Percentiles rank a stretch among this genome's conserved stretches.
These are phyloP conservation scores for Phaffia tasmanica DNA, from an alignment of 768 basidiomycete genomes.

Conservation along the genomic window DNA sequence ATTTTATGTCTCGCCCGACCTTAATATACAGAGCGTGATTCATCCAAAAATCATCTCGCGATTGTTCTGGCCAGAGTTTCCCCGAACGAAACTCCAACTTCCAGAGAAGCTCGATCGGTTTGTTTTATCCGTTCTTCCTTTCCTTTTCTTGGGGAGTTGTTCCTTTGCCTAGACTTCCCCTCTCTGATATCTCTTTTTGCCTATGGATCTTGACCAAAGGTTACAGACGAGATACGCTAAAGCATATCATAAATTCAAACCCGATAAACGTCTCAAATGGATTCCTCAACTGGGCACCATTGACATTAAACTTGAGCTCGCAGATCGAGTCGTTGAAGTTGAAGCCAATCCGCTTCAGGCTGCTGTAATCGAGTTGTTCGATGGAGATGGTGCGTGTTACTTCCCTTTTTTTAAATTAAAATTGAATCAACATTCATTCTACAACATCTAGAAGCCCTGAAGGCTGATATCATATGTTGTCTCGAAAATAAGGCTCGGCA, in stretches of 20 bases:
- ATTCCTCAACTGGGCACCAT: slow-evolving; percentile 79
- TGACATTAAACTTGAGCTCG: slow-evolving; percentile 63
- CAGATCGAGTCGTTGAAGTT: slow-evolving; percentile 62
- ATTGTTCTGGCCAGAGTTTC: slow-evolving; percentile 88
- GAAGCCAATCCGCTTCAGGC: slow-evolving; percentile 83
- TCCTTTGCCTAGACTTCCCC: not conserved
- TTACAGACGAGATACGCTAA: slow-evolving; percentile 49
- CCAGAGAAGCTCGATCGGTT: slow-evolving; percentile 76
- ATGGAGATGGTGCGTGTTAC: slow-evolving; percentile 33
- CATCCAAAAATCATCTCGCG: slow-evolving; percentile 86
- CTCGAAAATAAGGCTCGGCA: slow-evolving; percentile 9
- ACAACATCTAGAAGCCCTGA: not conserved
- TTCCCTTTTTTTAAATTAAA: not conserved
- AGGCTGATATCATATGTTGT: not conserved
- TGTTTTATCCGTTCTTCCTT: slow-evolving; percentile 30
- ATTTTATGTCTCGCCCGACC: not conserved
- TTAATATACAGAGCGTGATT: slow-evolving; percentile 49
- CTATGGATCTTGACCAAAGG: slow-evolving; percentile 8
- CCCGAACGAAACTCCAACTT: slow-evolving; percentile 59
- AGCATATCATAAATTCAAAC: slow-evolving; percentile 72
- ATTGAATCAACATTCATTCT: no score
- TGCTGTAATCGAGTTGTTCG: slow-evolving; percentile 77
- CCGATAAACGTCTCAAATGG: slow-evolving; percentile 84
- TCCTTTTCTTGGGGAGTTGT: not conserved
- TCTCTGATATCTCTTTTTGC: not conserved